Percentiles rank a stretch among this genome's conserved stretches.
These are phyloP conservation scores for Blastomyces silverae DNA, from an alignment of 2,329 filamentous ascomycete species.

Conservation along the genomic window DNA sequence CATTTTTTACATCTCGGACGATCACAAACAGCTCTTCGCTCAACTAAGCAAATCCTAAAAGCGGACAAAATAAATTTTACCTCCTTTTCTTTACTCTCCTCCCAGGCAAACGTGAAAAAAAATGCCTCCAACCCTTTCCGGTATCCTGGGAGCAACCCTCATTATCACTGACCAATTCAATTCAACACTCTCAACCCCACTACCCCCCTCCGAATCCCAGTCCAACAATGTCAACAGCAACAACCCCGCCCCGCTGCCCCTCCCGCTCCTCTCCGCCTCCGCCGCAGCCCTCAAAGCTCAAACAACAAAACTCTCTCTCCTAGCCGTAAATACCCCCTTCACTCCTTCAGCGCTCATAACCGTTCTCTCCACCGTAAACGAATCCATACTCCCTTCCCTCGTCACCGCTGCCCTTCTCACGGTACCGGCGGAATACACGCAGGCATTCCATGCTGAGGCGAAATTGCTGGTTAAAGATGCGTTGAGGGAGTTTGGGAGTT, in stretches of 20 bases:
- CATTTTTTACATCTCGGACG: not conserved
- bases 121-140: conserved; percentile 32
- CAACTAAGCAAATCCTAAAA: not conserved
- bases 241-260: conserved; percentile 32
- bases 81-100: not conserved
- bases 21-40: not conserved
- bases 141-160: conserved; percentile 31
- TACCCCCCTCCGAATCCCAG: conserved; percentile 10
- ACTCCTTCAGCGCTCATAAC: conserved; percentile 67
- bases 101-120: conserved; percentile 10
- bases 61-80: not conserved
- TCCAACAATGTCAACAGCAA: conserved; percentile 14
- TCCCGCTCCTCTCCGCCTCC: conserved; percentile 65
- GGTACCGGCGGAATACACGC: conserved; percentile 55
- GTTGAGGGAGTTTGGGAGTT: conserved; percentile 54
- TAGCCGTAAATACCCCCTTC: conserved; percentile 81
- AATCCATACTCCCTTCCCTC: conserved; percentile 66
- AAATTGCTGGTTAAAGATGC: conserved; percentile 53
- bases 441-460: conserved; percentile 57
- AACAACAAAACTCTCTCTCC: conserved; percentile 76
- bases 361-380: conserved; percentile 65
- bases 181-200: conserved; percentile 30
- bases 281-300: conserved; percentile 71
- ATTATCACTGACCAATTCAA: conserved; percentile 38
- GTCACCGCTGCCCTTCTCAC: conserved; percentile 64